Conservation (phyloP, 768 basidiomycete species). For the Lenzites betulinus region DNA sequence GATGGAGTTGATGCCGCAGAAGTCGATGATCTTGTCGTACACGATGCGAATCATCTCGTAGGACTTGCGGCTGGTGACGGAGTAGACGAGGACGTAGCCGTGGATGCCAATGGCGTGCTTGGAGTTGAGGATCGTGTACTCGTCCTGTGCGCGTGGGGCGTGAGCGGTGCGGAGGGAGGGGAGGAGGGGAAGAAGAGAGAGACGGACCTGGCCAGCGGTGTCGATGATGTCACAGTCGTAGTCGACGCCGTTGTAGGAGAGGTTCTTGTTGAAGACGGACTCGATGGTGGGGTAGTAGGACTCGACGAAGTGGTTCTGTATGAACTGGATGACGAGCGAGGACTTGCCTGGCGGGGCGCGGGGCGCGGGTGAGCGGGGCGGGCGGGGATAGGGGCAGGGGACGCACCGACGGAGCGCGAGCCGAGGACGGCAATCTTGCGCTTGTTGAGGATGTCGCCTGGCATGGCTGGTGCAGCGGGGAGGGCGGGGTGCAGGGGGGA, state of each 20-base stretch:
- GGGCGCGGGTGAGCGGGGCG: not conserved
- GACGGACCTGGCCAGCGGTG: slow-evolving; percentile 90
- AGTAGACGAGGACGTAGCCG: slow-evolving; percentile 96
- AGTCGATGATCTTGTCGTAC: slow-evolving; percentile 91
- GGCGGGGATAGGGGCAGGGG: slow-evolving; percentile 17
- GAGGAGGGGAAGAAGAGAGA: too few relatives aligned
- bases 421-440: slow-evolving; percentile 89
- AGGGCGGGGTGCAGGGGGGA: slow-evolving; percentile 2
- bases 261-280: slow-evolving; percentile 80
- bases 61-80: slow-evolving; percentile 83
- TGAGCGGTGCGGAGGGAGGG: slow-evolving; percentile 11
- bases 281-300: slow-evolving; percentile 97
- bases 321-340: slow-evolving; percentile 89
- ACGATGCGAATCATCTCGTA: slow-evolving; percentile 95
- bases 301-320: slow-evolving; percentile 90
- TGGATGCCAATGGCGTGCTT: slow-evolving; percentile 97
- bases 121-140: slow-evolving; percentile 90
- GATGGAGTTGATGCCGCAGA: slow-evolving; percentile 79
- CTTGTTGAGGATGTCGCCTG: slow-evolving; percentile 59
- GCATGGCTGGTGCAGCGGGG: slow-evolving; percentile 33
- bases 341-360: slow-evolving; percentile 87
- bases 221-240: slow-evolving; percentile 98
- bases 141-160: slow-evolving; percentile 59
- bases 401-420: slow-evolving; percentile 84
- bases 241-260: slow-evolving; percentile 85